Base-by-base conservation (phyloP, 345 rosid genomes). In the Eucalyptus cloeziana region DNA sequence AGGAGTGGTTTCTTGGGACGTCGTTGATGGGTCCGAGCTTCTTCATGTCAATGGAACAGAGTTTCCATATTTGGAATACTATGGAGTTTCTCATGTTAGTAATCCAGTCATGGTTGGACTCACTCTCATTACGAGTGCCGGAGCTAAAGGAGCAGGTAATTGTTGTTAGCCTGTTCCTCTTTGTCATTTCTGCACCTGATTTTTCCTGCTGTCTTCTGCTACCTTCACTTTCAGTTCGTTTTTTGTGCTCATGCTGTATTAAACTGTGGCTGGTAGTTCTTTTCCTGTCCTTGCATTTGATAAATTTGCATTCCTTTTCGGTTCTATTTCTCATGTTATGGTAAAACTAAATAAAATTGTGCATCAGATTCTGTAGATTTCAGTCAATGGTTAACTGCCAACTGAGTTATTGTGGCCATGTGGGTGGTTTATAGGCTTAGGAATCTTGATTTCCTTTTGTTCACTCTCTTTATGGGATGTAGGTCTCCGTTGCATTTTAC, bases 81-180 rank as follows among this genome's bases (percentile, higher is more conserved):
- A 45, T 33, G 87, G 83, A 76, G 64, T 71, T 45, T 54, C 86
- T 14, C 60, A 69, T 30, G 58, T 85, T 4, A n/a, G 7, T 27
- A 47, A 58, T 86, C 81, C 88, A 47, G 87, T 88, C 87, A n/a
- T 86, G 91, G 91, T 90, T 58, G 87, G 80, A 6, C 87, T 90
- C 80, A 88, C 90, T 54, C 88, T 90, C 50, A 86, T 90, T 79
- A 58, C 47, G 31, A 58, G 85, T 15, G 91, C 91, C 49, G 90
- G 88, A 49, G 91, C 91, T 33, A 90, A 86, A 86, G 90, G 90
- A 60, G 91, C 91, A 86, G 91, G 91, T 88, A 17, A 50, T 10
- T 86, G 40, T 45, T 51, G 40, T 37, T 86, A 64, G 7, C 60
- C 22, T 60, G 45, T 44, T 49, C 27, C 37, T 27, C 60, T 62